Evolutionary conservation across 305 asterid genomes (phyloP), one percentile per base, ranked within the genome.

Genomic region (Stenogyne calaminthoides): DNA sequence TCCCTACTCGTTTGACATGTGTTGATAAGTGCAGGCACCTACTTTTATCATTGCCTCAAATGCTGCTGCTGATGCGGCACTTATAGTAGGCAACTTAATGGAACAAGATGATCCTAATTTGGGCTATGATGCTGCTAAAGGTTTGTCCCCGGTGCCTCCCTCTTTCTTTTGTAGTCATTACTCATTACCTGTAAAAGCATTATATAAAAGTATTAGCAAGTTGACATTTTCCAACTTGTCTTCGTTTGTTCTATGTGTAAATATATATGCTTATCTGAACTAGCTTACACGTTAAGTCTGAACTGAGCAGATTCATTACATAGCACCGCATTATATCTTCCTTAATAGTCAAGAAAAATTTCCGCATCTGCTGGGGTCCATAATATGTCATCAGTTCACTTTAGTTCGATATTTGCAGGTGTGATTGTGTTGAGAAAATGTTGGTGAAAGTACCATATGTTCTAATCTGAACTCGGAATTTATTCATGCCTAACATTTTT

Each of bases 11-110:
- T n/a, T n/a, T n/a, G n/a, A n/a, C n/a, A n/a, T n/a, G n/a, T n/a
- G n/a, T n/a, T n/a, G n/a, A n/a, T n/a, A n/a, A n/a, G n/a, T n/a
- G n/a, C n/a, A n/a, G n/a, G n/a, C n/a, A n/a, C n/a, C n/a, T n/a
- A n/a, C n/a, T n/a, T n/a, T n/a, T n/a, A n/a, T n/a, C n/a, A n/a
- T n/a, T 73, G 91, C 89, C 71, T 87, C 94, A 78, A 92, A 92
- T 86, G 97, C 96, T 57, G 98, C 95, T 37, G 88, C 79, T 59
- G 96, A 90, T 63, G 91, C 85, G 15, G 77, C 94, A 7, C 79
- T 90, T 42, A 84, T 89, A 75, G 15, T 89, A 56, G 95, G 95
- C 77, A 89, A 88, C 76, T 84, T 92, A 39, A 82, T 89, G 85
- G 98, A 90, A 70, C 97, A 92, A 80, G 86, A 89, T 81, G 88